Conservation (phyloP, 2,329 filamentous ascomycete species). For the Scedosporium dehoogii region DNA sequence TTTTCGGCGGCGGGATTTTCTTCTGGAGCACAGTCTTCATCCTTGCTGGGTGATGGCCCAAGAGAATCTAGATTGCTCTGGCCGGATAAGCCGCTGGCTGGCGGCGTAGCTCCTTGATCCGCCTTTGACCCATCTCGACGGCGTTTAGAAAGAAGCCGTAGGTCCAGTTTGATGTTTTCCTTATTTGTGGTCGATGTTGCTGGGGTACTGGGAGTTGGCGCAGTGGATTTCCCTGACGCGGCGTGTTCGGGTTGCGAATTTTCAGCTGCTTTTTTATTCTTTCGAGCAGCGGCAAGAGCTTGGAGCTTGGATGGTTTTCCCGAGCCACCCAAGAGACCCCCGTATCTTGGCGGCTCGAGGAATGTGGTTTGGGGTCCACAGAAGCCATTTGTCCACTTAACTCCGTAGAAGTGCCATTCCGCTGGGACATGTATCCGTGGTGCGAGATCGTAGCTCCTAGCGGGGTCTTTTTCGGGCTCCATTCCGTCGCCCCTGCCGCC, state of each 20-base stretch:
- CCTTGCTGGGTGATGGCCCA: neutral
- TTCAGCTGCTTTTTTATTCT: constrained; percentile 63
- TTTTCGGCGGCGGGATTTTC: neutral
- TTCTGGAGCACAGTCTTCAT: neutral
- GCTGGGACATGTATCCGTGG: constrained; percentile 1
- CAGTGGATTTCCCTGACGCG: neutral
- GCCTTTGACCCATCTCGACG: constrained; percentile 1
- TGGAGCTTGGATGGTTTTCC: constrained; percentile 84
- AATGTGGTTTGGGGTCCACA: constrained; percentile 54
- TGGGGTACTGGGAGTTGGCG: neutral
- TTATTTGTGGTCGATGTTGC: neutral
- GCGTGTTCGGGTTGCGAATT: constrained; percentile 27
- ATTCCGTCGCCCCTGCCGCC: constrained; percentile 9
- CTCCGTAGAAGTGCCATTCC: constrained; percentile 62
- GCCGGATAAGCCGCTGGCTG: neutral
- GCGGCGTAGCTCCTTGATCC: neutral
- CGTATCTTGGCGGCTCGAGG: constrained; percentile 38
- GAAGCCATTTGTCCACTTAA: constrained; percentile 75
- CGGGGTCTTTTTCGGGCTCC: neutral
- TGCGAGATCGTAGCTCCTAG: constrained; percentile 4
- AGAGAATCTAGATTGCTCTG: neutral
- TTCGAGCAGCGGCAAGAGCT: constrained; percentile 74
- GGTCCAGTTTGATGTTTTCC: constrained; percentile 9
- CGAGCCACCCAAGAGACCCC: constrained; percentile 70
- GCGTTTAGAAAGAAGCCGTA: constrained; percentile 13